phyloP scores from a whole-genome alignment of 2,329 filamentous ascomycete genomes.

The Neonectria coccinea region DNA sequence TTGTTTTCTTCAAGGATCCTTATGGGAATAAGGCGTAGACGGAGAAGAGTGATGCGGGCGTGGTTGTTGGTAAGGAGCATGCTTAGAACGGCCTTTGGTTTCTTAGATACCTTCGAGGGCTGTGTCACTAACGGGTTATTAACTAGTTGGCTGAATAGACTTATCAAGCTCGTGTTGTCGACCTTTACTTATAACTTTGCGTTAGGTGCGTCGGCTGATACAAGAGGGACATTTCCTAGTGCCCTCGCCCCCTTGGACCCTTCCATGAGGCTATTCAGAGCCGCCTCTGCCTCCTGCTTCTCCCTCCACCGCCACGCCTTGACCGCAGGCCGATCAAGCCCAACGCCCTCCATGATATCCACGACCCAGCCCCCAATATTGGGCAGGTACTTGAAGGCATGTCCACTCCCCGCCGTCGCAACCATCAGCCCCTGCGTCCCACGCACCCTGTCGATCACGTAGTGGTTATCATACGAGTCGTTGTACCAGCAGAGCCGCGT shows the following conservation, averaged over 20 bases:
- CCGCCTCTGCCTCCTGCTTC: neutral
- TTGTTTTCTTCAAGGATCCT: conserved; percentile 70
- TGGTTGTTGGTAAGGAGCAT: neutral
- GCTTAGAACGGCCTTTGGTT: neutral
- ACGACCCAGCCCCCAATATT: conserved; percentile 27
- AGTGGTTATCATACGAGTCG: conserved; percentile 49
- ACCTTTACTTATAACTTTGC: neutral
- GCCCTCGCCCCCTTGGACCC: conserved; percentile 8
- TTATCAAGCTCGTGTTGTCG: no score
- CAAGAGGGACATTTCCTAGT: conserved; percentile 10
- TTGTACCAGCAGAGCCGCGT: conserved; percentile 47
- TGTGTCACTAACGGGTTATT: neutral
- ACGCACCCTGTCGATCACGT: conserved; percentile 52
- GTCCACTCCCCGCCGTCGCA: conserved; percentile 64
- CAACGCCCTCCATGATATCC: conserved; percentile 23
- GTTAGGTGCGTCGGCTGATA: neutral
- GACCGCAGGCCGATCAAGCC: conserved; percentile 10
- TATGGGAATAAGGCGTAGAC: conserved; percentile 73
- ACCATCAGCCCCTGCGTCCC: conserved; percentile 69
- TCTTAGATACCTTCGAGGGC: neutral
- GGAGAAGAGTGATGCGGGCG: conserved; percentile 46
- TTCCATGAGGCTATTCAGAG: conserved; percentile 28
- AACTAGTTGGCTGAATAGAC: neutral
- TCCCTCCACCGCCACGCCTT: conserved; percentile 29
- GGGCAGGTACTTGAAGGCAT: conserved; percentile 43